phyloP scores from a whole-genome alignment of 306 rosid genomes.

The Coriaria nepalensis region DNA sequence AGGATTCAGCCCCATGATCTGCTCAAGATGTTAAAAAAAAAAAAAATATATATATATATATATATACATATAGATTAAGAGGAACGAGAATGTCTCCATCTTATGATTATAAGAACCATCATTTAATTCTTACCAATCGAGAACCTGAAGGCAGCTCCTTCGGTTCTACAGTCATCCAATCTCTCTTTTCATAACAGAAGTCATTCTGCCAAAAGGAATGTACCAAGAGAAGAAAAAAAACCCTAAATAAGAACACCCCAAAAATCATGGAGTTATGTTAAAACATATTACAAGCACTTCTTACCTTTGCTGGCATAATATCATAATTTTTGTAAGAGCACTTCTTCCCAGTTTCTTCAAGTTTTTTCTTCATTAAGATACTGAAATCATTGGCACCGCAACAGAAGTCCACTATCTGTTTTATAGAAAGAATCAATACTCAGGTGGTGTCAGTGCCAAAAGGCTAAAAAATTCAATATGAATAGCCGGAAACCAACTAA shows the following conservation, averaged over 20 bases:
- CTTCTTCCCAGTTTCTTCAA: constrained; percentile 62
- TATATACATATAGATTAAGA: neutral
- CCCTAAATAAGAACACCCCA: neutral
- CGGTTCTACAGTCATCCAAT: constrained; percentile 63
- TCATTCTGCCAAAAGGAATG: constrained; percentile 49
- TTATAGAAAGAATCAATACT: constrained; percentile 20
- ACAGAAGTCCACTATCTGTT: constrained; percentile 90
- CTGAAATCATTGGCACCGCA: constrained; percentile 96
- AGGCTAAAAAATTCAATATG: neutral
- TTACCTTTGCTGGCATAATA: constrained; percentile 76
- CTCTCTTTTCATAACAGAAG: constrained; percentile 75
- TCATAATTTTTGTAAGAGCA: constrained; percentile 68
- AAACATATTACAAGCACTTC: neutral
- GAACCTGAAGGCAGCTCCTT: constrained; percentile 65
- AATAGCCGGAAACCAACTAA: neutral
- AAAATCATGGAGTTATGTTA: neutral
- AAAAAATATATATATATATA: neutral
- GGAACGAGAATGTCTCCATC: no score
- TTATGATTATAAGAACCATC: constrained; percentile 1
- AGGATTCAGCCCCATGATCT: constrained; percentile 96
- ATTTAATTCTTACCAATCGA: constrained; percentile 41
- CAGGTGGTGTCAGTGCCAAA: constrained; percentile 13
- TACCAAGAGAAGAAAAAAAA: neutral
- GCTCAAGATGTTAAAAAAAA: constrained; percentile 16
- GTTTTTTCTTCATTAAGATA: constrained; percentile 62